Evolutionary conservation across 192 early-diverging fungal genomes (phyloP).

Genomic region (Linderina pennispora): DNA sequence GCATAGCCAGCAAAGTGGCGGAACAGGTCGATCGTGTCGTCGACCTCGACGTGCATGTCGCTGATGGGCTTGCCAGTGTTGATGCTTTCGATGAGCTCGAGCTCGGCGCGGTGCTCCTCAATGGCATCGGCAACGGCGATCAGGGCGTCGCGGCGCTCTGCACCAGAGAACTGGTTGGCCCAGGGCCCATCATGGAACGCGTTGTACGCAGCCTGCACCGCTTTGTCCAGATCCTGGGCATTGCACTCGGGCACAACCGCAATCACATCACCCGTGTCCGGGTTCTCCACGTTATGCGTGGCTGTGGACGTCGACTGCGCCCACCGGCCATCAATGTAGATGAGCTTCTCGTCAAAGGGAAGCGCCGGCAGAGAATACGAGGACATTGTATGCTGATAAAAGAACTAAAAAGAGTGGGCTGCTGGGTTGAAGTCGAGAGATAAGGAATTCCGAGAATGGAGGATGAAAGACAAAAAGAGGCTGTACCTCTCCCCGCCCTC

Average conservation of each 20-base stretch:
- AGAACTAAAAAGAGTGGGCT: neutral
- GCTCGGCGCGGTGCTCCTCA: slow-evolving; percentile 25
- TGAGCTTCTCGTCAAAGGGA: slow-evolving; percentile 30
- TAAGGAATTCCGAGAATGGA: no score
- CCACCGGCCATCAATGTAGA: slow-evolving; percentile 37
- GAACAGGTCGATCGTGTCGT: slow-evolving; percentile 45
- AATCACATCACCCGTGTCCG: slow-evolving; percentile 30
- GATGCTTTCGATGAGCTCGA: slow-evolving; percentile 45
- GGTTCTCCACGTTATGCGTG: slow-evolving; percentile 32
- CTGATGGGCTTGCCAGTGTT: slow-evolving; percentile 50
- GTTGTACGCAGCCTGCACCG: slow-evolving; percentile 33
- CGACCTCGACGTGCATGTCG: slow-evolving; percentile 46
- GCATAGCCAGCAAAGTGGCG: slow-evolving; percentile 44
- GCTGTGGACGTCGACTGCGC: slow-evolving; percentile 2
- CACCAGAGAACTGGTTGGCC: slow-evolving; percentile 43
- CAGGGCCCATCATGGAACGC: slow-evolving; percentile 43
- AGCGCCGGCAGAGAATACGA: slow-evolving; percentile 12
- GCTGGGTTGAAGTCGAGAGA: no score
- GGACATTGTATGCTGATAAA: neutral
- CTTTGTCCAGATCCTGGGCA: slow-evolving; percentile 27
- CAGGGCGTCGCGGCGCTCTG: slow-evolving; percentile 48
- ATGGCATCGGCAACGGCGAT: slow-evolving; percentile 36
- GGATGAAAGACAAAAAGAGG: no score
- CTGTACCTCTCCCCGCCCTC: no score
- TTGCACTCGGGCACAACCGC: slow-evolving; percentile 35